phyloP scores from a whole-genome alignment of 495 filamentous ascomycete species.

The Aspergillus nidulans region DNA sequence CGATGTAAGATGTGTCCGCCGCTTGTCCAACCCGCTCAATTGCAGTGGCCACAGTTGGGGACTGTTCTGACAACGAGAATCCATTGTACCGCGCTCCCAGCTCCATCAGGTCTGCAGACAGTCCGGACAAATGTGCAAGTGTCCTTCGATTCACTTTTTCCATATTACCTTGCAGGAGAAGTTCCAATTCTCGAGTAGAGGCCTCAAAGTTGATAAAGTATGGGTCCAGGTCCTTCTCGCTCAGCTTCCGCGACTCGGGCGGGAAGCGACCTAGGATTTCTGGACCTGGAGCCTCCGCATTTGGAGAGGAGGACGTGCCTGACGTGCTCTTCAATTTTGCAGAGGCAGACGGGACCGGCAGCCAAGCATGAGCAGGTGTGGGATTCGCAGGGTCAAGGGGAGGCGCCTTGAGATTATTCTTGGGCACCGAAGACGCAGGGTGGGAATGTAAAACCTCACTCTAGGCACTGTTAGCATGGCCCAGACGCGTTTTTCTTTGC shows the following conservation, averaged over 20 bases:
- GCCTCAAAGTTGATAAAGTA: constrained; percentile 92
- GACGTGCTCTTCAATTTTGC: constrained; percentile 71
- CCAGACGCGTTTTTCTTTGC: background rate
- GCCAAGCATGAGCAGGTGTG: constrained; percentile 78
- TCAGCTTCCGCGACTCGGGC: constrained; percentile 66
- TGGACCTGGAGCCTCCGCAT: constrained; percentile 53
- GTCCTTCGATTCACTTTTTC: constrained; percentile 94
- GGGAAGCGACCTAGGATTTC: constrained; percentile 79
- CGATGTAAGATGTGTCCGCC: constrained; percentile 92
- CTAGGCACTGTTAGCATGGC: constrained; percentile 47
- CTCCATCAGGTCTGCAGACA: constrained; percentile 86
- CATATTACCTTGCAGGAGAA: constrained; percentile 81
- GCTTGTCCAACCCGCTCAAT: constrained; percentile 95
- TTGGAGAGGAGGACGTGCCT: constrained; percentile 48
- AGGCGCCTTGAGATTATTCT: constrained; percentile 87
- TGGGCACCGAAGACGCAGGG: constrained; percentile 86
- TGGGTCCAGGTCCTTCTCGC: constrained; percentile 87
- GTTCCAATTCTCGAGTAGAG: constrained; percentile 81
- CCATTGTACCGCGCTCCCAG: constrained; percentile 91
- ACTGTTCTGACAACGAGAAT: constrained; percentile 92
- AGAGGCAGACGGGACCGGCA: constrained; percentile 78
- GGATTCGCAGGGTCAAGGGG: constrained; percentile 90
- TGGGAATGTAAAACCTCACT: constrained; percentile 87
- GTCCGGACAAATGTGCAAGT: constrained; percentile 70
- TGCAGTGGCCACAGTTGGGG: constrained; percentile 79